A percentile compares a stretch with the other conserved stretches of the same genome.
phyloP scores from a whole-genome alignment of 768 basidiomycete genomes.

The Kondoa malvinella region DNA sequence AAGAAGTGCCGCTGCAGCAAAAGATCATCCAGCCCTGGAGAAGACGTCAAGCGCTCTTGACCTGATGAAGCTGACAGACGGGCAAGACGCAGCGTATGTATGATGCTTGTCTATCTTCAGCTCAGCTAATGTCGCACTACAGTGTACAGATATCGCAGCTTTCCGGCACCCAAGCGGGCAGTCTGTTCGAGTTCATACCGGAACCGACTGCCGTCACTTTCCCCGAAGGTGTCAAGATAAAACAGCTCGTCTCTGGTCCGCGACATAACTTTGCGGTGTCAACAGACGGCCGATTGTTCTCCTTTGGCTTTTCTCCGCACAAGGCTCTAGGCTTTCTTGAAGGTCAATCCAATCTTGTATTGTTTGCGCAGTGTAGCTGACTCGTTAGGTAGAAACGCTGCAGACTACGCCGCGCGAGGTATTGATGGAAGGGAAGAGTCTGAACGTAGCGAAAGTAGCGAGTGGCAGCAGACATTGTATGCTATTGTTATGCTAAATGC shows the following conservation, averaged over 20 bases:
- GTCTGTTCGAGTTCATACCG: background rate
- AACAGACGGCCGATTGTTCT: background rate
- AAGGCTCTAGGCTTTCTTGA: background rate
- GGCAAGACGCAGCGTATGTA: background rate
- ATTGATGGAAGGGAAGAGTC: background rate
- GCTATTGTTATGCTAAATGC: background rate
- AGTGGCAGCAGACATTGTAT: background rate
- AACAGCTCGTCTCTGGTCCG: background rate
- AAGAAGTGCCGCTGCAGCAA: background rate
- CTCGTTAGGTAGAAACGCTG: background rate
- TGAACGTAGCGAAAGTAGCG: background rate
- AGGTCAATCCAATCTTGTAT: background rate
- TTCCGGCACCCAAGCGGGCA: background rate
- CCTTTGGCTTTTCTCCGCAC: background rate
- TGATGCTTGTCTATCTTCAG: background rate
- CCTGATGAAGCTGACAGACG: background rate
- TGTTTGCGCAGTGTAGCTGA: background rate
- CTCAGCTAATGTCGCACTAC: background rate
- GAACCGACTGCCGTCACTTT: background rate
- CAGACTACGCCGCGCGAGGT: background rate
- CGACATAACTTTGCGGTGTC: slow-evolving; percentile 9
- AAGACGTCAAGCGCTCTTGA: background rate
- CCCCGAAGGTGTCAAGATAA: background rate
- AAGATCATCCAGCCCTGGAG: background rate
- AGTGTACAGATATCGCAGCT: background rate